Base-by-base conservation (phyloP, 2,329 filamentous ascomycete genomes). In the Aspergillus pseudonomiae region DNA sequence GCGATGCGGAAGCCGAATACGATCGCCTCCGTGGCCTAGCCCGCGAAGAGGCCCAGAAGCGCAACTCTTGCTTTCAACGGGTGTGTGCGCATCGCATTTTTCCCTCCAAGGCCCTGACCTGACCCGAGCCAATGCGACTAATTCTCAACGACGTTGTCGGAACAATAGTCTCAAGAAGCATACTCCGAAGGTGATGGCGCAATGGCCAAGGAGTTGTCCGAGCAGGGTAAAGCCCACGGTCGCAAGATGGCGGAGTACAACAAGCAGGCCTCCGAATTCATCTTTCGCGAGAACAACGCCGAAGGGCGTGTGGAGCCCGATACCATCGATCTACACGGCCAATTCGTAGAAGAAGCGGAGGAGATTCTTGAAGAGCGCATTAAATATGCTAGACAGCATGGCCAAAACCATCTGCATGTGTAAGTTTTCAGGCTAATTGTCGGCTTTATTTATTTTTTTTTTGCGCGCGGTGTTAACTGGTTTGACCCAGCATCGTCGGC, bases 231-330 rank as follows among this genome's bases (percentile, higher is more conserved):
- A 80, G 79, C 82, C 52, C 94, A 98, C 78, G 93, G 90, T 48
- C 87, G 88, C 63, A 87, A 90, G 76, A 95, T 96, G 88, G 92
- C 96, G 69, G 84, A 90, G 64, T 96, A 93, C 82, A 97, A 97
- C 83, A 88, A 87, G 68, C 93, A 97, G 78, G 95, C 95, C 1
- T 92, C 92, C 64, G 92, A 97, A 63, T 96, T 87, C 79, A 98
- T 98, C 76, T 97, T 99, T 83, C 90, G 93, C 46, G 93, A 94
- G 81, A 97, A 97, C 83, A 98, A 98, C 76, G 89, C 91, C 24
- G 78, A 83, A 3, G 91, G 88, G 21, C 88, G 90, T 65, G 90
- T 96, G 11, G 85, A 87, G 19, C 83, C 83, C 46, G 94, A 98
- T 79, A 93, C 91, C 10, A 94, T 99, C 71, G 95, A 99, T 80